Evolutionary conservation across 352 stramenopile species (phyloP), one percentile per base, ranked within the genome.

Genomic region (Globisporangium mamillatum): DNA sequence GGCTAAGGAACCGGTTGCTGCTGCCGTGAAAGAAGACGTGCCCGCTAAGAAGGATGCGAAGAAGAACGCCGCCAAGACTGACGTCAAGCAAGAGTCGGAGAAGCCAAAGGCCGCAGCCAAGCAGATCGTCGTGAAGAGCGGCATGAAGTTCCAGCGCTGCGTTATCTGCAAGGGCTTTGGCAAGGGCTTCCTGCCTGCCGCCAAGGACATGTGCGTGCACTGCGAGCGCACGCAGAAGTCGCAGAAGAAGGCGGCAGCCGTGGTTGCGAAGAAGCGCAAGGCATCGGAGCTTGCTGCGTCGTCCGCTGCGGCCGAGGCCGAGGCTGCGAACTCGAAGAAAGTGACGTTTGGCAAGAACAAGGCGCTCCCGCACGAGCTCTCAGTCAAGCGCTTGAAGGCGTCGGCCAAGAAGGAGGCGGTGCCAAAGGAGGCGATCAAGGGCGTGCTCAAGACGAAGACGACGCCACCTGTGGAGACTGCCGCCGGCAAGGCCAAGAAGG

Each of bases 311-410:
- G 62, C 67, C n/a, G 76, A 75, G 25, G 67, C 72, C 57, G 71
- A 81, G 41, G 67, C 64, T 0, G 74, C 76, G 34, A 63, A 70
- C 25, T 73, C 72, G 48, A 94, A 92, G 74, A 93, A 92, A 60
- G 88, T 95, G 72, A 93, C 86, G 52, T 95, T 95, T 66, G 88
- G 88, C 58, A 95, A 92, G 80, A 93, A 88, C 75, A 92, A 92
- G 66, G 80, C 84, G 50, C 75, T 95, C 20, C 75, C 77, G 22
- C 85, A 95, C 62, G 82, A 87, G 44, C 73, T 93, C 38, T 95
- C 88, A 55, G 79, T 95, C 52, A 95, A 95, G 76, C 84, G 86
- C 14, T 76, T 95, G 20, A 91, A 89, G 65, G 87, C 87, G 38
- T 94, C 83, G 52, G 83, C 82, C 14, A 91, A 85, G 71, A 82